phyloP scores from a whole-genome alignment of 108 stramenopile genomes.

The Nitzschia sp. region DNA sequence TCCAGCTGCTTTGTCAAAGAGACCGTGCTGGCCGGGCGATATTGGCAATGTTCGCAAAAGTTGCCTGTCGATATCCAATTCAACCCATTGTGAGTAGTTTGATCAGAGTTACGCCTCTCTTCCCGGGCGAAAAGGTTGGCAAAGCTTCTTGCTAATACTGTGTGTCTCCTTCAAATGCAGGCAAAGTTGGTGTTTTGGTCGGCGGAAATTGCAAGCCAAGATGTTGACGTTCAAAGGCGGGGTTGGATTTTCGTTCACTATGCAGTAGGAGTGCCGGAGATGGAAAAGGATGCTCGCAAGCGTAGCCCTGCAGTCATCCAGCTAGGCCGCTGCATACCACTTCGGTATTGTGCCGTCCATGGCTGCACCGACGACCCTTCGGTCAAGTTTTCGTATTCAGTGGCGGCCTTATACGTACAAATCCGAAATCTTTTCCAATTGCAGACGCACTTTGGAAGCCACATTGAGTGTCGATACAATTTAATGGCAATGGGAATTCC shows the following conservation, averaged over 20 bases:
- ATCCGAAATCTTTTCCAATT: constrained; percentile 11
- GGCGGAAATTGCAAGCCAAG: neutral
- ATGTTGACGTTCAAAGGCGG: constrained; percentile 1
- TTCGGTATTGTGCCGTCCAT: constrained; percentile 6
- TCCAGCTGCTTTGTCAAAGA: neutral
- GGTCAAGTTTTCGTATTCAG: neutral
- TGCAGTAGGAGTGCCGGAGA: neutral
- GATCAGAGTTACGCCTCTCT: no score
- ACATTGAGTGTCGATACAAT: neutral
- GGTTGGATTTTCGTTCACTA: neutral
- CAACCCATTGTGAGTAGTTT: no score
- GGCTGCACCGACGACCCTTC: neutral
- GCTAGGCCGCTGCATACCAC: neutral
- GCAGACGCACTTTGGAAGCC: constrained; percentile 8
- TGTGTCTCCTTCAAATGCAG: no score
- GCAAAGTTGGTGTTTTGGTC: neutral
- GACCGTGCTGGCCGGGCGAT: constrained; percentile 12
- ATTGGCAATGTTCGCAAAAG: neutral
- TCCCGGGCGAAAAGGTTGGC: no score
- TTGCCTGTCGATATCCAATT: no score
- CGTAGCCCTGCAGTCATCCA: neutral
- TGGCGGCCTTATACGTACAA: no score
- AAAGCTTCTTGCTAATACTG: no score
- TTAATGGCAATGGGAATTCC: constrained; percentile 17
- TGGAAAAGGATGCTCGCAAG: neutral